Base-by-base conservation (phyloP, 139 green algal genomes). In the Chlorella sp. region DNA sequence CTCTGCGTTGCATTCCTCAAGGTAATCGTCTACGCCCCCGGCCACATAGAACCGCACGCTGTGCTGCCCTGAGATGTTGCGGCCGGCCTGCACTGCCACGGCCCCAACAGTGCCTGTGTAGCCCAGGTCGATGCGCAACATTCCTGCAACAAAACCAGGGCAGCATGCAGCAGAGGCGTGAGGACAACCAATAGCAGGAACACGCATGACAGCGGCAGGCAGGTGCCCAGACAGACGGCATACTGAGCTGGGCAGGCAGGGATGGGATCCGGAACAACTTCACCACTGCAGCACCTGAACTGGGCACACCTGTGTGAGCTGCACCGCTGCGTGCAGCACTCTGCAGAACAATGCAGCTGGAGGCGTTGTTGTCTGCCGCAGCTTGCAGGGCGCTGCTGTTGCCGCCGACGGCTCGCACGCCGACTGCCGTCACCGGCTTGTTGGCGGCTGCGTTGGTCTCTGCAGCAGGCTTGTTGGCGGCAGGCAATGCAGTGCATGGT, bases 371-470 rank as follows among this genome's bases (percentile, higher is more conserved):
- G 62, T 83, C 78, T 3, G 62, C 78, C 63, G 75, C 39, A 17
- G 30, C 78, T 38, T 62, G 28, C 32, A 72, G 78, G 18, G 60
- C 0, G 76, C 30, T 25, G 56, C 56, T 34, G 28, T 9, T 38
- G 23, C 16, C n/a, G 57, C 28, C 28, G n/a, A n/a, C n/a, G n/a
- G n/a, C n/a, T n/a, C n/a, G n/a, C 26, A 63, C 0, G 0, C 12
- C 63, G 2, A 41, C 65, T 30, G 36, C 76, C 12, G 78, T 70
- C 38, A 86, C 68, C 18, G 85, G 36, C 85, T 86, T 88, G 69
- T 78, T 56, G 6, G 32, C n/a, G 3, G 70, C 80, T 12, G 81
- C 71, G 60, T 89, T 89, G 13, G 78, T 56, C 32, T 87, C 85
- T 73, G 85, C 85, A 44, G 65, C 21, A n/a, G n/a, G n/a, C n/a